Base-by-base conservation (phyloP, 352 stramenopile species). In the Globisporangium mamillatum region DNA sequence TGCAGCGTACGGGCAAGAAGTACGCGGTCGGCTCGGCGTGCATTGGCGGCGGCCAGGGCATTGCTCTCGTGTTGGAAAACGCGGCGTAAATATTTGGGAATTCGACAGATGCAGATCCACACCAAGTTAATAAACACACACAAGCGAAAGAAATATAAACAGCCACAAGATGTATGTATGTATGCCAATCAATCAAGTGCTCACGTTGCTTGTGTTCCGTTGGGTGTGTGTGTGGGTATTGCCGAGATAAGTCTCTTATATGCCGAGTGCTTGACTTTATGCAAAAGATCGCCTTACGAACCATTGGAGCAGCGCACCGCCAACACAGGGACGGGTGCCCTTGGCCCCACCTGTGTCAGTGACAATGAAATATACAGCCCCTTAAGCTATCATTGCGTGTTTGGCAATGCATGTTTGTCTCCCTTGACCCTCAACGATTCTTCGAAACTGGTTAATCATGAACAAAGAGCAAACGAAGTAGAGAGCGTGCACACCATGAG, bases 1-100 rank as follows among this genome's bases (percentile, higher is more conserved):
- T 98, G 18, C 71, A 89, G 66, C 81, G 82, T 48, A 92, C 86
- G 57, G 83, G 82, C 27, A 95, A 95, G 75, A 98, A 97, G 73
- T 97, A 98, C 71, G 94, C 94, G 59, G 86, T 99, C 64, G 98
- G 97, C 62, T 96, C 94, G 64, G 97, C 97, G 60, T 99, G 98
- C 78, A 99, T 99, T 78, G 98, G 98, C 68, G 97, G 97, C 64
- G 98, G 98, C 70, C 97, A 99, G 77, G 98, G 97, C 50, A 99
- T 99, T 85, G 98, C 97, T 52, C 79, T 99, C 27, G 88, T 99
- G 46, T 76, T 99, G 34, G 97, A 99, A 75, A 97, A 98, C 73
- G 70, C 69, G 3, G 70, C 82, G 66, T 96, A 89, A 78, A n/a
- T 9, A 58, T 34, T 34, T 56, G 16, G 25, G 12, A 54, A 16